Percentiles rank a stretch among this genome's conserved stretches.
These are phyloP conservation scores for Penicillium concentricum DNA, from an alignment of 2,329 filamentous ascomycete genomes.

Conservation along the genomic window DNA sequence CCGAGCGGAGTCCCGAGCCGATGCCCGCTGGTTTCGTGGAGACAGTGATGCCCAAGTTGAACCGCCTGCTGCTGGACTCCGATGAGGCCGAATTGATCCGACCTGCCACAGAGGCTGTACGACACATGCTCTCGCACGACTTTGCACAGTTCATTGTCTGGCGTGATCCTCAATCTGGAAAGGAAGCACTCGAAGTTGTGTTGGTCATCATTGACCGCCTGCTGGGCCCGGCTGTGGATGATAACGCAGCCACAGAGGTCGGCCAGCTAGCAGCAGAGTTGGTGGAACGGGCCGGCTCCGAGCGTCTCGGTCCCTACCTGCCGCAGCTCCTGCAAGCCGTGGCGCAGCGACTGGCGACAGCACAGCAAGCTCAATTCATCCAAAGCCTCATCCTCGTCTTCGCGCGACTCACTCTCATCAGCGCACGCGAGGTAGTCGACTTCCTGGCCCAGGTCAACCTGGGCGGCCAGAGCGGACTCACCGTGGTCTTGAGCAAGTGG, in stretches of 20 bases:
- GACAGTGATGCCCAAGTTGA: conserved; percentile 82
- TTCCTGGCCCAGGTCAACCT: conserved; percentile 86
- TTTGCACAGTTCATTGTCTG: conserved; percentile 86
- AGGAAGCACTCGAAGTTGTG: conserved; percentile 82
- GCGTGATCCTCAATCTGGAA: conserved; percentile 72
- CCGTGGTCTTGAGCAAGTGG: conserved; percentile 92
- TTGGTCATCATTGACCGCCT: conserved; percentile 90
- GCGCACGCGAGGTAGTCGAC: conserved; percentile 83
- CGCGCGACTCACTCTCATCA: conserved; percentile 80
- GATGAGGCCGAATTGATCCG: conserved; percentile 86
- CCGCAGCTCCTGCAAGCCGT: conserved; percentile 86
- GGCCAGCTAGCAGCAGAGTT: conserved; percentile 90
- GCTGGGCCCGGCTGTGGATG: conserved; percentile 78
- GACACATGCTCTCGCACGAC: conserved; percentile 87
- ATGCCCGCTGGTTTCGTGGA: conserved; percentile 83
- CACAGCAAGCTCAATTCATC: conserved; percentile 83
- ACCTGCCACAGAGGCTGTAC: conserved; percentile 79
- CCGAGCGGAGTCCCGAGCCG: conserved; percentile 79
- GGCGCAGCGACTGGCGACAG: conserved; percentile 77
- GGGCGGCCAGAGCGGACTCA: conserved; percentile 71
- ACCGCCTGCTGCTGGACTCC: conserved; percentile 75
- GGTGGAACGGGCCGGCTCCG: conserved; percentile 91
- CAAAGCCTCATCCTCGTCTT: conserved; percentile 96
- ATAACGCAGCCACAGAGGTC: conserved; percentile 93
- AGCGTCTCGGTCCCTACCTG: conserved; percentile 85